Evolutionary conservation across 306 rosid species (phyloP).

Genomic region (Oxytropis ochrocephala): DNA sequence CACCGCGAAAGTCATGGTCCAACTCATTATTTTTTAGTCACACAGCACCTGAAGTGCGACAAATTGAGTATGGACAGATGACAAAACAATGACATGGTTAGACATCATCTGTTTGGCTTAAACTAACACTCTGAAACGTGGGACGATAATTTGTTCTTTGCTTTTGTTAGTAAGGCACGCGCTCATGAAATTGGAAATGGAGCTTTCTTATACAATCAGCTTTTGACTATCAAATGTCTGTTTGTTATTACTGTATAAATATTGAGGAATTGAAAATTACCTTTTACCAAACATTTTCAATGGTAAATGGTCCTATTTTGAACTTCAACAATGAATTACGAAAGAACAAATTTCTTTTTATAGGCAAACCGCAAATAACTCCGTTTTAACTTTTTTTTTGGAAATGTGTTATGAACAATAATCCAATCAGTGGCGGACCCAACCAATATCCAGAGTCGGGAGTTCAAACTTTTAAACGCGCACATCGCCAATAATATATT

Average conservation of each 20-base stretch:
- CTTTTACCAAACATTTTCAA: background rate
- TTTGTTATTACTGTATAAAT: background rate
- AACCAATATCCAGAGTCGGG: too few relatives aligned
- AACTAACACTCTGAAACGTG: slow-evolving; percentile 26
- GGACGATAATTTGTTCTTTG: slow-evolving; percentile 9
- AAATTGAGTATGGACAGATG: slow-evolving; percentile 5
- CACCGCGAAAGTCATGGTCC: background rate
- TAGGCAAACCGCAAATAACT: too few relatives aligned
- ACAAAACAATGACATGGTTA: slow-evolving; percentile 2
- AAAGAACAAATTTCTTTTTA: too few relatives aligned
- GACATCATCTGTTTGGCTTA: slow-evolving; percentile 26
- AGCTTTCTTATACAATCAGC: background rate
- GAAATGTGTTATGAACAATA: too few relatives aligned
- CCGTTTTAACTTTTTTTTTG: too few relatives aligned
- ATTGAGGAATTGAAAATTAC: background rate
- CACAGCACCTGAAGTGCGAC: slow-evolving; percentile 2
- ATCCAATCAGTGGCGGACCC: too few relatives aligned
- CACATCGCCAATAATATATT: too few relatives aligned
- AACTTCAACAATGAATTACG: too few relatives aligned
- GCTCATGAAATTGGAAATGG: background rate
- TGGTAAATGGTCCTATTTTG: background rate
- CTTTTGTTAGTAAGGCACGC: background rate
- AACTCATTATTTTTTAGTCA: slow-evolving; percentile 6
- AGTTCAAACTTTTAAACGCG: too few relatives aligned
- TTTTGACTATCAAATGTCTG: slow-evolving; percentile 7